phyloP scores from a whole-genome alignment of 768 basidiomycete species.

The Termitomyces sp. region DNA sequence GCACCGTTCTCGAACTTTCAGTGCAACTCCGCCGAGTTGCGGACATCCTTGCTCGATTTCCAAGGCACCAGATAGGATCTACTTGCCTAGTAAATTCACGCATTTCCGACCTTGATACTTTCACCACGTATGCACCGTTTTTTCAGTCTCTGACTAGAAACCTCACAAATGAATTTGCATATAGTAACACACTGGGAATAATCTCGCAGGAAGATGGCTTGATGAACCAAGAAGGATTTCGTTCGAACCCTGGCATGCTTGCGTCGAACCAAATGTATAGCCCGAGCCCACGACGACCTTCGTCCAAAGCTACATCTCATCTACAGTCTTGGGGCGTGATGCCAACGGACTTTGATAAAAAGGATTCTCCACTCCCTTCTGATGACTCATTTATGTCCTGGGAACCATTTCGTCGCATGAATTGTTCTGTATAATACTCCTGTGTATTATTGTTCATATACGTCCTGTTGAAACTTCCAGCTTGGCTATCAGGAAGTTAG shows the following conservation, averaged over 20 bases:
- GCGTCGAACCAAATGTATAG: slow-evolving; percentile 11
- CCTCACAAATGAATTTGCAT: slow-evolving; percentile 9
- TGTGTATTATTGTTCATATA: not conserved
- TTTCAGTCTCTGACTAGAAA: not conserved
- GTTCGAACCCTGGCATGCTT: slow-evolving; percentile 8
- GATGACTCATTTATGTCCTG: slow-evolving; percentile 64
- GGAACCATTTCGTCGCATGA: slow-evolving; percentile 39
- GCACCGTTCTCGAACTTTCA: slow-evolving; percentile 61
- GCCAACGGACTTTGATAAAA: slow-evolving; percentile 17
- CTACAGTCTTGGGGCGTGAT: slow-evolving; percentile 29
- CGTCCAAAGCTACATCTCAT: slow-evolving; percentile 13
- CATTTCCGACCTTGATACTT: slow-evolving; percentile 47
- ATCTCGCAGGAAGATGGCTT: slow-evolving; percentile 22
- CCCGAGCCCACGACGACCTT: slow-evolving; percentile 8
- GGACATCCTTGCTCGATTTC: slow-evolving; percentile 46
- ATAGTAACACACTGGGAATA: slow-evolving; percentile 38
- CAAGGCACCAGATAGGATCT: slow-evolving; percentile 34
- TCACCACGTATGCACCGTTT: slow-evolving; percentile 42
- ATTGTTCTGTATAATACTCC: not conserved
- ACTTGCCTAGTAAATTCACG: slow-evolving; percentile 38
- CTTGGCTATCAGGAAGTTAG: too few relatives aligned
- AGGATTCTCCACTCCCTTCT: slow-evolving; percentile 32
- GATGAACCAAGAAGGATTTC: slow-evolving; percentile 13
- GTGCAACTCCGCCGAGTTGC: slow-evolving; percentile 57
- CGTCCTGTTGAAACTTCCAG: too few relatives aligned